Evolutionary conservation across 306 rosid species (phyloP).

Genomic region (Fagus crenata): DNA sequence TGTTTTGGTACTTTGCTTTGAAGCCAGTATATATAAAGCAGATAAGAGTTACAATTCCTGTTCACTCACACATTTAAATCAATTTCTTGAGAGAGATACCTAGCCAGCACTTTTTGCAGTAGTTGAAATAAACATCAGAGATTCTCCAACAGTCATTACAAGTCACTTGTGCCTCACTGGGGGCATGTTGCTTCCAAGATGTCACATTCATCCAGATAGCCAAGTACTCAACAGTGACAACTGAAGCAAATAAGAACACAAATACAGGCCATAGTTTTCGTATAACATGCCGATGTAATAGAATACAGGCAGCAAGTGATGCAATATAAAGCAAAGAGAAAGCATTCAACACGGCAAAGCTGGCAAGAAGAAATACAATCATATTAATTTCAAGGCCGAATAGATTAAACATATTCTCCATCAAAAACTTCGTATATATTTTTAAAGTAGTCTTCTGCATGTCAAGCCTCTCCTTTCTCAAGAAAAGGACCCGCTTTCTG

Average conservation of each 20-base stretch:
- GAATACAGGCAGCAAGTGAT: constrained; percentile 79
- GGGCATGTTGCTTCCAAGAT: constrained; percentile 36
- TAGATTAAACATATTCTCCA: constrained; percentile 84
- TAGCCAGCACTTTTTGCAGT: constrained; percentile 83
- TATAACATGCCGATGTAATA: constrained; percentile 64
- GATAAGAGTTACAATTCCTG: constrained; percentile 14
- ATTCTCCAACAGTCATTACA: constrained; percentile 87
- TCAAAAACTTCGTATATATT: constrained; percentile 81
- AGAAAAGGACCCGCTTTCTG: constrained; percentile 62
- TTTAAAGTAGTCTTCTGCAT: constrained; percentile 70
- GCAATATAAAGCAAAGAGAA: constrained; percentile 76
- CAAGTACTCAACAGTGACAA: constrained; percentile 78
- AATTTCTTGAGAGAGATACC: constrained; percentile 44
- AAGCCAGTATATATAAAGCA: not conserved
- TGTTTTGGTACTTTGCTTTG: too few relatives aligned
- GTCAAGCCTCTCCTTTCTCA: constrained; percentile 91
- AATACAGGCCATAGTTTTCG: constrained; percentile 74
- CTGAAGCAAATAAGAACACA: constrained; percentile 88
- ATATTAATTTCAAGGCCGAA: constrained; percentile 98
- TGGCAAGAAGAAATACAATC: constrained; percentile 85
- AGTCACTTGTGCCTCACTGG: constrained; percentile 30
- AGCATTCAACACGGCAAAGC: constrained; percentile 90
- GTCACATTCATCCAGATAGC: constrained; percentile 66
- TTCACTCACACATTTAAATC: too few relatives aligned
- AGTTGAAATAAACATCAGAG: constrained; percentile 59